These are phyloP conservation scores for Globisporangium sylvaticum DNA, from an alignment of 352 stramenopile species.

Conservation along the genomic window DNA sequence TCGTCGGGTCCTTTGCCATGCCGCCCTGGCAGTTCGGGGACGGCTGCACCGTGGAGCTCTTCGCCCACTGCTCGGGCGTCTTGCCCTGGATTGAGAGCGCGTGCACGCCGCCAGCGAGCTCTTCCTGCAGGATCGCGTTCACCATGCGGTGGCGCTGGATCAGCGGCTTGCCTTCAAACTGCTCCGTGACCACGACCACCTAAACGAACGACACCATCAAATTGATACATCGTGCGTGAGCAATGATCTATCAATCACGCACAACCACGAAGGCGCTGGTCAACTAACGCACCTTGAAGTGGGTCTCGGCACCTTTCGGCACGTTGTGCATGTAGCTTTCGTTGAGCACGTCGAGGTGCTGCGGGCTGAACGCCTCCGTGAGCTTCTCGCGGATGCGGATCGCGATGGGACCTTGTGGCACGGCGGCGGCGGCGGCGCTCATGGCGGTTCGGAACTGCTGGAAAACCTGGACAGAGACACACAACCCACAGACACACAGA, in stretches of 20 bases:
- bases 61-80: conserved; percentile 90
- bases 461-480: conserved; percentile 5
- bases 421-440: conserved; percentile 22
- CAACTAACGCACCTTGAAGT: conserved; percentile 85
- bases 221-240: background rate
- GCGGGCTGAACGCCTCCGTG: conserved; percentile 45
- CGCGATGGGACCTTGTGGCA: conserved; percentile 39
- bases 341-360: conserved; percentile 89
- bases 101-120: conserved; percentile 88
- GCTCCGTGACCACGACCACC: conserved; percentile 89
- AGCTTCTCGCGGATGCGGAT: conserved; percentile 70
- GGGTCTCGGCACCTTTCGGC: conserved; percentile 90
- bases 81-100: conserved; percentile 94
- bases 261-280: background rate
- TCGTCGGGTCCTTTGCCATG: conserved; percentile 66
- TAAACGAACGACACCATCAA: conserved; percentile 10
- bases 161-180: conserved; percentile 88
- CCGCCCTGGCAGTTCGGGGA: conserved; percentile 73
- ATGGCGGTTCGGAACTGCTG: conserved; percentile 24
- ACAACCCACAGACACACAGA: background rate
- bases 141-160: conserved; percentile 91
- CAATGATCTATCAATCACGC: background rate
- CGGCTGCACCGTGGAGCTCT: conserved; percentile 40
- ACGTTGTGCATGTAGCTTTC: conserved; percentile 96
- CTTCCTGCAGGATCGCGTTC: conserved; percentile 84